Base-by-base conservation (phyloP, 352 stramenopile species). In the Phytopythium aichiense region DNA sequence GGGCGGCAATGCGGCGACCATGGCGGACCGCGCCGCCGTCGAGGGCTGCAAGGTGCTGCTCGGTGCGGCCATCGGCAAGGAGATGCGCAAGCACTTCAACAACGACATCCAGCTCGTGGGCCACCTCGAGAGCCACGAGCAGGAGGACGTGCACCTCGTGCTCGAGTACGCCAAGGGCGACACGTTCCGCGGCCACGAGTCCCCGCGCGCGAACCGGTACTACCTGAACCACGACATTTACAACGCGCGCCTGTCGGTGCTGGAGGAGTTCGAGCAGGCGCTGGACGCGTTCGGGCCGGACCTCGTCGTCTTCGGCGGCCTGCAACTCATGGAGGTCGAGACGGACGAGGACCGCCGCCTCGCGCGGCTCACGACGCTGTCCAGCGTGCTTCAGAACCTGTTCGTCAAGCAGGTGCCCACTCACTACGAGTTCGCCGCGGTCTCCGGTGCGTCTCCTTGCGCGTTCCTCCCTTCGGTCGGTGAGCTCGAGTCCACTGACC, bases 221-320 rank as follows among this genome's bases (percentile, higher is more conserved):
- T 94, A 94, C 56, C 72, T 94, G 20, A 94, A 94, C 68, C 85
- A 94, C 66, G 85, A 94, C 60, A 87, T 92, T 35, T 84, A 94
- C 69, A 94, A 94, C 56, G 83, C 85, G 15, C 78, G 74, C 8
- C 59, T 94, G 45, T 92, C 85, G 16, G 85, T 92, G 33, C 60
- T 94, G 11, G 85, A 94, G 58, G 79, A 88, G 56, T 94, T 94
- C 64, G 83, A 88, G 60, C 33, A 73, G 9, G 73, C 76, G 7
- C 56, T 94, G 13, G 73, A 85, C 7, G 58, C 49, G 2, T 94
- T 94, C 59, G 53, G 73, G 8, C 80, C 85, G 0, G 81, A 94
- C 30, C 56, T 94, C 28, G 85, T 94, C 18, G 79, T 92, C n/a
- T 79, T 94, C 64, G 85, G 85, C 28, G 85, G 85, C 0, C 53